These are phyloP conservation scores for Suillus alpinus DNA, from an alignment of 768 basidiomycete genomes.

Conservation along the genomic window DNA sequence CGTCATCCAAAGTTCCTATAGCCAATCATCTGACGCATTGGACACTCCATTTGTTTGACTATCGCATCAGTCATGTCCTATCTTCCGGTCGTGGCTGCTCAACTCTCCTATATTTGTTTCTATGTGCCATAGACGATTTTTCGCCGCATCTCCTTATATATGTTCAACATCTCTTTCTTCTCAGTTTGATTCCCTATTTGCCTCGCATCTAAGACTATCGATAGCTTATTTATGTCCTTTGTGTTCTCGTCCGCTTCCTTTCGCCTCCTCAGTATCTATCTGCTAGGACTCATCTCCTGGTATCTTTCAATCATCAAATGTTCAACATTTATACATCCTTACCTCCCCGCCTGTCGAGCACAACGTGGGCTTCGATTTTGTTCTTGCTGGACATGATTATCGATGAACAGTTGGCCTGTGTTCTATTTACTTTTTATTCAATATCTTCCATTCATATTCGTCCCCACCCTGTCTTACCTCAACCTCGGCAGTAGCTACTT, in stretches of 20 bases:
- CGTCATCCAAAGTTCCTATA: slow-evolving; percentile 15
- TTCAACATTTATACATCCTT: too few species aligned
- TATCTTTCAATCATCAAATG: slow-evolving; percentile 6
- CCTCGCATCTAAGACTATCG: slow-evolving; percentile 27
- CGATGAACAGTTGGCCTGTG: background rate
- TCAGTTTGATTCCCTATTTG: slow-evolving; percentile 19
- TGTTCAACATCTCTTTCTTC: slow-evolving; percentile 9
- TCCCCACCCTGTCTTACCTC: background rate
- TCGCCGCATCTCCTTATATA: slow-evolving; percentile 16
- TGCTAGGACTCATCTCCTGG: background rate
- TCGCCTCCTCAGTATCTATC: slow-evolving; percentile 1
- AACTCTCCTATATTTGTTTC: slow-evolving; percentile 22
- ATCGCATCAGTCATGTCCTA: slow-evolving; percentile 14
- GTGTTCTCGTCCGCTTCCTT: slow-evolving; percentile 6
- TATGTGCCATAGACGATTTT: slow-evolving; percentile 29
- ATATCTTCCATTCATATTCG: background rate
- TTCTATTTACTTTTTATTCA: background rate
- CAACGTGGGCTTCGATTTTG: background rate
- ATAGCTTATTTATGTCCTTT: slow-evolving; percentile 31
- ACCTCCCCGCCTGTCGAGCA: background rate
- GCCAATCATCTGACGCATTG: slow-evolving; percentile 23
- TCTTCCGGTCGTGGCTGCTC: slow-evolving; percentile 11
- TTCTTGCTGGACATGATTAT: background rate
- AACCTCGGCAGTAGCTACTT: too few species aligned
- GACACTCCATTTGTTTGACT: slow-evolving; percentile 31